phyloP scores from a whole-genome alignment of 1,139 yeast genomes.

The Blastobotrys indianensis region DNA sequence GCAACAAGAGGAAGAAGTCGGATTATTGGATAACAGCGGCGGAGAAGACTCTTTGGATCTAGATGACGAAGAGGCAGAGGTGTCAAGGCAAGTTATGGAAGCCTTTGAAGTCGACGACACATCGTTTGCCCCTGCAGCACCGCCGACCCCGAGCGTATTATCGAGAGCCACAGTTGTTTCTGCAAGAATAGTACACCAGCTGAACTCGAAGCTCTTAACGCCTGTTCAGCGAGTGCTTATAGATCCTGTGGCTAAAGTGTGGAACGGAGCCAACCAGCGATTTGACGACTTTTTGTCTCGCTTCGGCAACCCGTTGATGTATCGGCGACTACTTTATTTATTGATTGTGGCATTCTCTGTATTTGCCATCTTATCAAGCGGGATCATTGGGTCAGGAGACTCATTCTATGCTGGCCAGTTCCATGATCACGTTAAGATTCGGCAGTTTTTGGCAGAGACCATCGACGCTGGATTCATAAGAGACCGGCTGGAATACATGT shows the following conservation, averaged over 20 bases:
- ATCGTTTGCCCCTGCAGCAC: constrained; percentile 13
- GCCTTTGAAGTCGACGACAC: constrained; percentile 41
- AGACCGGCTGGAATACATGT: constrained; percentile 66
- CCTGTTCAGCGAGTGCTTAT: constrained; percentile 51
- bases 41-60: constrained; percentile 10
- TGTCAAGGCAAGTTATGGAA: constrained; percentile 31
- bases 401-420: constrained; percentile 41
- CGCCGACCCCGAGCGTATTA: constrained; percentile 16
- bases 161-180: constrained; percentile 26
- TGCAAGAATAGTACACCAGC: constrained; percentile 30
- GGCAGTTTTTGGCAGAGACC: constrained; percentile 43
- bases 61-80: constrained; percentile 4
- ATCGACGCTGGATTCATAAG: constrained; percentile 57
- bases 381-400: constrained; percentile 36
- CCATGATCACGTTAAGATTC: constrained; percentile 50
- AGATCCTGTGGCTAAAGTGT: constrained; percentile 65
- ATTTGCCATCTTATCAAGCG: constrained; percentile 53
- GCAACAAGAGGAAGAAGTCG: constrained; percentile 13
- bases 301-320: constrained; percentile 80
- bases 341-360: constrained; percentile 53
- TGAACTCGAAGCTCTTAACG: constrained; percentile 42
- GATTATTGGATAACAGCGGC: constrained; percentile 8
- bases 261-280: constrained; percentile 40
- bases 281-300: constrained; percentile 55
- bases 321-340: constrained; percentile 70